Percentiles rank a stretch among this genome's conserved stretches.
phyloP scores from a whole-genome alignment of 495 filamentous ascomycete species.

The Penicillium lagena region DNA sequence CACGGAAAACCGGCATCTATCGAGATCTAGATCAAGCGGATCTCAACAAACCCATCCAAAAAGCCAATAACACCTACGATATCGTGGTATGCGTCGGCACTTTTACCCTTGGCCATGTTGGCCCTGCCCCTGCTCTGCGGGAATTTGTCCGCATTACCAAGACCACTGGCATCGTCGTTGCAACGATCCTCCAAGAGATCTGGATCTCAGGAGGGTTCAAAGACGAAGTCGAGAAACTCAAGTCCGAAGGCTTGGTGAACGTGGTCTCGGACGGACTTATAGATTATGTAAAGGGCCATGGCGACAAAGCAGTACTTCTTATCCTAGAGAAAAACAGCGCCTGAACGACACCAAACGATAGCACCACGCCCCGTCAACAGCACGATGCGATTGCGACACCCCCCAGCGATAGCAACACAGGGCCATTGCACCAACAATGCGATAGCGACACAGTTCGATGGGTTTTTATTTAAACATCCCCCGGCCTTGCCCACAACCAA shows the following conservation, averaged over 20 bases:
- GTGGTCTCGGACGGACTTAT: constrained; percentile 27
- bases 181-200: constrained; percentile 36
- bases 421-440: too few species aligned
- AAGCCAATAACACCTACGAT: constrained; percentile 30
- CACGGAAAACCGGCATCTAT: constrained; percentile 33
- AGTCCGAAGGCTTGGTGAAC: constrained; percentile 18
- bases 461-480: too few species aligned
- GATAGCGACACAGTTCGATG: too few species aligned
- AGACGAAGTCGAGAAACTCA: constrained; percentile 28
- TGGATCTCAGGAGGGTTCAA: constrained; percentile 33
- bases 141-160: constrained; percentile 36
- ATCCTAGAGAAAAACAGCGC: constrained; percentile 23
- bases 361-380: too few species aligned
- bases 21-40: constrained; percentile 29
- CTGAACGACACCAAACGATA: constrained; percentile 6
- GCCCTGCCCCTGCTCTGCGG: constrained; percentile 31
- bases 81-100: constrained; percentile 40
- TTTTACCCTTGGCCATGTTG: constrained; percentile 42
- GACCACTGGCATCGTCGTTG: constrained; percentile 31
- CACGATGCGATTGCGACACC: too few species aligned
- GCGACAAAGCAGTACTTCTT: constrained; percentile 30
- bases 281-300: constrained; percentile 31
- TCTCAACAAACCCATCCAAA: constrained; percentile 25
- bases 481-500: too few species aligned
- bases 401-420: too few species aligned